phyloP scores from a whole-genome alignment of 352 stramenopile species.

The Pythium aristosporum region DNA sequence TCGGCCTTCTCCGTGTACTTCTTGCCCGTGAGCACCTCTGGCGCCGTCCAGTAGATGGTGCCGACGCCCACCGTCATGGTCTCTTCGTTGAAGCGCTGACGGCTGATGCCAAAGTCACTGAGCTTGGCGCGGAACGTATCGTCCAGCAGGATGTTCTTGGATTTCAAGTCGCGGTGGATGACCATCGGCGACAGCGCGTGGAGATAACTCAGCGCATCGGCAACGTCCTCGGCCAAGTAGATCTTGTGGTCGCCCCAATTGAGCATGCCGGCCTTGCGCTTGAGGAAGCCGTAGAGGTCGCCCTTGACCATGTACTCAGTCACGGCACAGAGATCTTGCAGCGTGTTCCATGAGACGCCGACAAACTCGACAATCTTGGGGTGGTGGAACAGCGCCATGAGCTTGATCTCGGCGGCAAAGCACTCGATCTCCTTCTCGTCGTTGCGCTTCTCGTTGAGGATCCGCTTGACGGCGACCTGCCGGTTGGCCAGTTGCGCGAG shows the following conservation, averaged over 20 bases:
- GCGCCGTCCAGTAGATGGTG: constrained; percentile 85
- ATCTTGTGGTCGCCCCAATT: constrained; percentile 79
- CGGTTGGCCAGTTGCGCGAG: constrained; percentile 75
- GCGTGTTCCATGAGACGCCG: constrained; percentile 70
- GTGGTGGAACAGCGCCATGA: constrained; percentile 81
- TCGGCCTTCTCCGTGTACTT: constrained; percentile 86
- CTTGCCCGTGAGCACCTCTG: constrained; percentile 77
- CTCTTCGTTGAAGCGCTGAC: constrained; percentile 71
- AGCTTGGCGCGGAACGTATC: constrained; percentile 62
- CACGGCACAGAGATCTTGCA: constrained; percentile 69
- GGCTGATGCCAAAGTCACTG: constrained; percentile 79
- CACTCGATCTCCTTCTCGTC: constrained; percentile 84
- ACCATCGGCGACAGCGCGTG: constrained; percentile 66
- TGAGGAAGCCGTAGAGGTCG: constrained; percentile 74
- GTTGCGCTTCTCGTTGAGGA: constrained; percentile 79
- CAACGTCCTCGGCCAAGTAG: constrained; percentile 70
- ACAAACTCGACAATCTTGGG: constrained; percentile 85
- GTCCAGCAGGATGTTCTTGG: constrained; percentile 73
- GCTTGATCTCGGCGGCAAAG: constrained; percentile 83
- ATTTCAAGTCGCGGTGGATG: constrained; percentile 76
- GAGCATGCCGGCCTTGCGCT: constrained; percentile 58
- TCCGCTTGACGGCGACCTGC: constrained; percentile 81
- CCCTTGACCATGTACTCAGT: constrained; percentile 84
- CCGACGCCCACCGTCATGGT: constrained; percentile 82
- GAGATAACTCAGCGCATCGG: constrained; percentile 68